Conservation (phyloP, 371 early-diverging fungal species). For the Parasitella parasitica region DNA sequence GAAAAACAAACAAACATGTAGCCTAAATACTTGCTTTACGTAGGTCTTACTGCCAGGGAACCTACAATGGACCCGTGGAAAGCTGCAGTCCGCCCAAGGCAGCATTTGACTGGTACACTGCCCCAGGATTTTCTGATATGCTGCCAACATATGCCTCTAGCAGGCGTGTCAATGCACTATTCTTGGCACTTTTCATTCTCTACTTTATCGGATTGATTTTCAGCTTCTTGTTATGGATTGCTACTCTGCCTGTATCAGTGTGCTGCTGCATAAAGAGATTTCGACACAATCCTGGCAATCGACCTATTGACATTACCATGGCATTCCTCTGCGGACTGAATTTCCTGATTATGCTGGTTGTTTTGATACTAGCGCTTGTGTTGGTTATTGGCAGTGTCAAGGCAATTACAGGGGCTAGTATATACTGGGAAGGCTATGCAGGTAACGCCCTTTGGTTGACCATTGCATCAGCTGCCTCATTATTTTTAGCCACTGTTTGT, state of each 20-base stretch:
- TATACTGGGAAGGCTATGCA: constrained; percentile 24
- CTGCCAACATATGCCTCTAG: constrained; percentile 16
- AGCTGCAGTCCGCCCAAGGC: constrained; percentile 9
- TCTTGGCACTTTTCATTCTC: constrained; percentile 32
- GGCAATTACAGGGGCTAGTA: constrained; percentile 6
- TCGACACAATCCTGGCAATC: neutral
- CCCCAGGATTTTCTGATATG: constrained; percentile 24
- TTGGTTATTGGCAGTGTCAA: constrained; percentile 18
- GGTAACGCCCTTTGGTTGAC: constrained; percentile 33
- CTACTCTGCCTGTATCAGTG: constrained; percentile 16
- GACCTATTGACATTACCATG: constrained; percentile 9
- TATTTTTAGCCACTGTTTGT: constrained; percentile 12
- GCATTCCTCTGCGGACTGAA: constrained; percentile 14
- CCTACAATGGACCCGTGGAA: constrained; percentile 1
- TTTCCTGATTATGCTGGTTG: constrained; percentile 26
- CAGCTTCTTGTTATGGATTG: constrained; percentile 31
- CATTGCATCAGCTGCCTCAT: constrained; percentile 22
- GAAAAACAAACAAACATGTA: neutral
- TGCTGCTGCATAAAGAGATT: constrained; percentile 12
- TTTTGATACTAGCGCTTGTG: constrained; percentile 25
- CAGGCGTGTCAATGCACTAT: constrained; percentile 7
- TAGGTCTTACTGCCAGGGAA: constrained; percentile 23
- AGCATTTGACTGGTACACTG: constrained; percentile 33
- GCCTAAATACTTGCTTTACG: no score
- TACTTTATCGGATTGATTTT: constrained; percentile 27